Conservation (phyloP, 345 rosid species). For the Nasturtium officinale region DNA sequence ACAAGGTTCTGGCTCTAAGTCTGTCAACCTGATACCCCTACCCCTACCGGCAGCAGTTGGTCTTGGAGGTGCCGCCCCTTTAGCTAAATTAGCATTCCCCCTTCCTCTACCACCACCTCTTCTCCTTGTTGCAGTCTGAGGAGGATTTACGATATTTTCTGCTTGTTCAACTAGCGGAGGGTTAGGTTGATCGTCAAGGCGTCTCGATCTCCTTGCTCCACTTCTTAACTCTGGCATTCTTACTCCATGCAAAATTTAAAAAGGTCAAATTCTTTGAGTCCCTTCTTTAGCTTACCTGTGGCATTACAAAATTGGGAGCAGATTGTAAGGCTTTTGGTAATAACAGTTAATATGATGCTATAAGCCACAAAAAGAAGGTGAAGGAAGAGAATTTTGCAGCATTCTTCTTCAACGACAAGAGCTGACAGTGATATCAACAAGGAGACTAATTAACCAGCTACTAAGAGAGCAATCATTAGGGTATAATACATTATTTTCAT, state of each 20-base stretch:
- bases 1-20: constrained; percentile 88
- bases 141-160: constrained; percentile 69
- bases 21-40: constrained; percentile 78
- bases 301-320: constrained; percentile 24
- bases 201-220: constrained; percentile 94
- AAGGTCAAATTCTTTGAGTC: constrained; percentile 40
- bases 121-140: constrained; percentile 79
- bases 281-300: constrained; percentile 51
- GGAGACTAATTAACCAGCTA: constrained; percentile 13
- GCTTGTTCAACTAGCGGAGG: constrained; percentile 69
- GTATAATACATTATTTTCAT: constrained; percentile 17
- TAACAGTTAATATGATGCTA: constrained; percentile 5
- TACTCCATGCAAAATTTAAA: constrained; percentile 88
- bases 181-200: constrained; percentile 82
- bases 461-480: constrained; percentile 30
- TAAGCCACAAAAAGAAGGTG: not conserved
- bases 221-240: constrained; percentile 98
- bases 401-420: constrained; percentile 11
- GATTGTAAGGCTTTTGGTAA: not conserved
- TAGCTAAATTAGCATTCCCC: constrained; percentile 88
- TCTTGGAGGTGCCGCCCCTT: constrained; percentile 64
- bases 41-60: constrained; percentile 87
- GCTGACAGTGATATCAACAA: constrained; percentile 2
- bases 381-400: not conserved
- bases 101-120: constrained; percentile 97